Evolutionary conservation across 345 rosid genomes (phyloP).

Genomic region (Linum usitatissimum): DNA sequence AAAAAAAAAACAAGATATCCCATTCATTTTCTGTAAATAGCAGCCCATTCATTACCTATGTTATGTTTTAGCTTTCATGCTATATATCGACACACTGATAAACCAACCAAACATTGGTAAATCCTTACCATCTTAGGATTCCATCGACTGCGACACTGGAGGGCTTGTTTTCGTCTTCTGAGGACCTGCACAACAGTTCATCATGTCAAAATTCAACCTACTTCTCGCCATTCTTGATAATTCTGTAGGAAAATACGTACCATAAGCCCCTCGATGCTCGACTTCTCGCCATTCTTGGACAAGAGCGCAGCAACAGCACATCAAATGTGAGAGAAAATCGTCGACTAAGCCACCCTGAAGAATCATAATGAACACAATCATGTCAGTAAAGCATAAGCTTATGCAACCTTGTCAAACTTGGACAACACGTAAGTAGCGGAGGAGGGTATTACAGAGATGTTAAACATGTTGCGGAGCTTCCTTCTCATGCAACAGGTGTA

Average conservation of each 20-base stretch:
- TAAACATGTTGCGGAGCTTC: conserved; percentile 74
- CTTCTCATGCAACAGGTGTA: conserved; percentile 90
- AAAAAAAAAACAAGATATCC: no score
- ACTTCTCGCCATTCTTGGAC: conserved; percentile 98
- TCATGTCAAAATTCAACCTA: no score
- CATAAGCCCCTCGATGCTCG: conserved; percentile 68
- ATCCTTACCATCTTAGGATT: no score
- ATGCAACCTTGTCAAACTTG: not conserved
- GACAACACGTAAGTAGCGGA: not conserved
- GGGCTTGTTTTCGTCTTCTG: no score
- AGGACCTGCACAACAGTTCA: no score
- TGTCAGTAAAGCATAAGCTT: not conserved
- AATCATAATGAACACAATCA: not conserved
- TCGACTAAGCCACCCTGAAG: conserved; percentile 81
- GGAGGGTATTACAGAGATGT: conserved; percentile 55
- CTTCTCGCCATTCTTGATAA: no score
- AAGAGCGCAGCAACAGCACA: conserved; percentile 98
- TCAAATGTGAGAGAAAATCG: conserved; percentile 88
- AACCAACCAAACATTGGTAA: no score
- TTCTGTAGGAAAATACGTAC: conserved; percentile 22
- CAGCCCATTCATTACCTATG: no score
- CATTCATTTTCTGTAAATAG: no score
- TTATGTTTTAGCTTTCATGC: no score
- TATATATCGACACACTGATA: no score
- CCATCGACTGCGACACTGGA: no score